Percentiles rank a stretch among this genome's conserved stretches.
Evolutionary conservation across 1,284 basidiomycete genomes (phyloP).

Genomic region (Papiliotrema nemorosa): DNA sequence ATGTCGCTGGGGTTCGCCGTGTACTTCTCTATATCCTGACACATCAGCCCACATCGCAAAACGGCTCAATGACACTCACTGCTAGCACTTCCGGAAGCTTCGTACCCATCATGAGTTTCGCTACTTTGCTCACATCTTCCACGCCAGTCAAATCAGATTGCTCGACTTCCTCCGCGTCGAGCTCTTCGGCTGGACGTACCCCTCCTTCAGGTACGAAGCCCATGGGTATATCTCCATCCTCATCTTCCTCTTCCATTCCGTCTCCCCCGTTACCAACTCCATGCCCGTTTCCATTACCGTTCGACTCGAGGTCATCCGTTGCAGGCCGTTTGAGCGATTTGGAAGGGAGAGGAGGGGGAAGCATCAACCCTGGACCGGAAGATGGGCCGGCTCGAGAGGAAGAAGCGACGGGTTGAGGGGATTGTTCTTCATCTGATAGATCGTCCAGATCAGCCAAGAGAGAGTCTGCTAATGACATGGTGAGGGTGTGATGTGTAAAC

Average conservation of each 20-base stretch:
- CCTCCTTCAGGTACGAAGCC: conserved; percentile 82
- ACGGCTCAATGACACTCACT: conserved; percentile 51
- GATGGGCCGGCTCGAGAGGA: conserved; percentile 6
- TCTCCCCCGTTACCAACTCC: no score
- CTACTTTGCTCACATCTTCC: conserved; percentile 79
- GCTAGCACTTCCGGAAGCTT: conserved; percentile 79
- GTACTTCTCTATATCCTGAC: conserved; percentile 85
- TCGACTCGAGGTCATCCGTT: background rate
- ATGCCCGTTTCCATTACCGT: conserved; percentile 3
- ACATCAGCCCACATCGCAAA: background rate
- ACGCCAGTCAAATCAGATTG: conserved; percentile 80
- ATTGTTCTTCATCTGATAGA: conserved; percentile 42
- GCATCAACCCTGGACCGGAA: conserved; percentile 26
- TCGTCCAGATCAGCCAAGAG: conserved; percentile 50
- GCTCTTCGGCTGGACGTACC: conserved; percentile 83
- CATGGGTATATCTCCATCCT: conserved; percentile 47
- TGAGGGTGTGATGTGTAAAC: background rate
- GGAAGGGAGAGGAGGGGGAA: conserved; percentile 37
- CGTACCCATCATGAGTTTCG: conserved; percentile 81
- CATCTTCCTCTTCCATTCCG: conserved; percentile 44
- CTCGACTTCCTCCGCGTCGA: conserved; percentile 88
- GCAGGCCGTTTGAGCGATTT: conserved; percentile 15
- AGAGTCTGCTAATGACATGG: conserved; percentile 50
- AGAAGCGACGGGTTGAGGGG: background rate
- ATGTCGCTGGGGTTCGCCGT: conserved; percentile 70